Evolutionary conservation across 257 asterid genomes (phyloP).

Genomic region (Schizonepeta tenuifolia): DNA sequence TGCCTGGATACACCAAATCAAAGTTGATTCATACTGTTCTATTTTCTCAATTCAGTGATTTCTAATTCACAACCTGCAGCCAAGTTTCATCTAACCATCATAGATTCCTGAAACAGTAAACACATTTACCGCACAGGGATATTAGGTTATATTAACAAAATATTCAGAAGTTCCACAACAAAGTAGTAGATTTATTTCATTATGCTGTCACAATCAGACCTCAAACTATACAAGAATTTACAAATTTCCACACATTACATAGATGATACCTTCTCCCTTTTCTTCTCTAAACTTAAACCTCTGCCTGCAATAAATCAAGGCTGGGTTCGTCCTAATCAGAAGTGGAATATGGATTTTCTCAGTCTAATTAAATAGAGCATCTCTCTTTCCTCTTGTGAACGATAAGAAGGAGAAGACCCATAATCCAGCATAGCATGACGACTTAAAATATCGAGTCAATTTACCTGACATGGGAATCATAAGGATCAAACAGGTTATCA

Average conservation of each 20-base stretch:
- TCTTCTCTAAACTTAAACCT: constrained; percentile 47
- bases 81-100: not conserved
- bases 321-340: constrained; percentile 45
- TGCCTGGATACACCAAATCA: not conserved
- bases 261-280: constrained; percentile 32
- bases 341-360: constrained; percentile 37
- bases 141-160: no score
- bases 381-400: constrained; percentile 28
- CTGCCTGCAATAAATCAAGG: constrained; percentile 57
- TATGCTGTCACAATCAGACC: constrained; percentile 31
- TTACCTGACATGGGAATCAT: constrained; percentile 77
- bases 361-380: constrained; percentile 33
- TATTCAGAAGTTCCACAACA: constrained; percentile 18
- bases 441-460: constrained; percentile 29
- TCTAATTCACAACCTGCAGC: not conserved
- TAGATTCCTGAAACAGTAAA: not conserved
- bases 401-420: constrained; percentile 27
- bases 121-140: no score
- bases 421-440: constrained; percentile 26
- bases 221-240: constrained; percentile 48
- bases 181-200: constrained; percentile 31
- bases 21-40: not conserved
- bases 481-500: constrained; percentile 70
- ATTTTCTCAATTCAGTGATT: not conserved
- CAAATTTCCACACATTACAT: constrained; percentile 35